A percentile compares a stretch with the other conserved stretches of the same genome.
phyloP scores from a whole-genome alignment of 768 basidiomycete genomes.

The Amanita molliuscula region DNA sequence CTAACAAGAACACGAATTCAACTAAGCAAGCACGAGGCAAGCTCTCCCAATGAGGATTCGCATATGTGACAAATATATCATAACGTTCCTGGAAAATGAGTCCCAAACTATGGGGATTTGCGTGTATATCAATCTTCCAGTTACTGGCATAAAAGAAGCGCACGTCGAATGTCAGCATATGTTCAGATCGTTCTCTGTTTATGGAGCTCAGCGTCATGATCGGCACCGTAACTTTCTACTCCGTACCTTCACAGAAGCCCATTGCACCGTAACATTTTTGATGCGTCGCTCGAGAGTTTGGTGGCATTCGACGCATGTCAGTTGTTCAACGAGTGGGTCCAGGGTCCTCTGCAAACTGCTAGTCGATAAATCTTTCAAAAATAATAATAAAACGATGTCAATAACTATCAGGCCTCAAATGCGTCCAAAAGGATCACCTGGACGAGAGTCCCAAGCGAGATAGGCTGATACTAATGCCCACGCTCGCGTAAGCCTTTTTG shows the following conservation, averaged over 20 bases:
- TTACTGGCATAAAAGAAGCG: not conserved
- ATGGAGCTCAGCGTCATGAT: not conserved
- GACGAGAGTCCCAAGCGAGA: conserved; percentile 25
- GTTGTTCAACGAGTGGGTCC: conserved; percentile 15
- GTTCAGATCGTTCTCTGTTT: conserved; percentile 4
- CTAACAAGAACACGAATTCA: too few relatives aligned
- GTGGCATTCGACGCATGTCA: conserved; percentile 20
- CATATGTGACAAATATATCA: not conserved
- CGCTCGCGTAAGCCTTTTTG: conserved; percentile 26
- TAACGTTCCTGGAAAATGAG: not conserved
- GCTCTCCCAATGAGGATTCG: not conserved
- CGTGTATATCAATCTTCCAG: not conserved
- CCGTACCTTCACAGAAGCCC: conserved; percentile 23
- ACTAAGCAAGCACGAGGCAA: too few relatives aligned
- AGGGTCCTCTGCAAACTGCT: conserved; percentile 18
- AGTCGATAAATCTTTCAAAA: conserved; percentile 17
- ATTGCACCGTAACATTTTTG: conserved; percentile 18
- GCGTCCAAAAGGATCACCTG: conserved; percentile 16
- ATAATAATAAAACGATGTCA: not conserved
- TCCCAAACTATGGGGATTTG: not conserved
- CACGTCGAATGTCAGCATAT: not conserved
- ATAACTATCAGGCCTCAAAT: too few relatives aligned
- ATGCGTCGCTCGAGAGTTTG: conserved; percentile 14
- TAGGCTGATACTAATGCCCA: conserved; percentile 27
- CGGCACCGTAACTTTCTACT: not conserved